Evolutionary conservation across 208 protist genomes (phyloP).

Genomic region (Acanthamoeba divionensis): DNA sequence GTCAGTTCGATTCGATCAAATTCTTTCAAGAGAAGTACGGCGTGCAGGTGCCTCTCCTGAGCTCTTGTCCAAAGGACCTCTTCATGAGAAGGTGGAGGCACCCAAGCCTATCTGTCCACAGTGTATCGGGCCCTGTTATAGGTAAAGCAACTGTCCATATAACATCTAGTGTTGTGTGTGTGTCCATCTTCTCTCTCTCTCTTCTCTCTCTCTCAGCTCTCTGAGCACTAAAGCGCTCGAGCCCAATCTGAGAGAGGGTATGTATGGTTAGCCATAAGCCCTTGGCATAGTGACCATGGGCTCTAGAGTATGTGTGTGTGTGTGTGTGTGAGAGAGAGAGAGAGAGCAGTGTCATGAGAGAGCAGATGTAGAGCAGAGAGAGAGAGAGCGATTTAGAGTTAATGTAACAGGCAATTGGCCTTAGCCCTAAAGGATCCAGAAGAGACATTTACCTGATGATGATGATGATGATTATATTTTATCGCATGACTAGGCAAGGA

Average conservation of each 20-base stretch:
- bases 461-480: too few species aligned
- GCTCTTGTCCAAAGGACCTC: not conserved
- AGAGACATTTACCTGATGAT: too few species aligned
- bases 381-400: too few species aligned
- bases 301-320: too few species aligned
- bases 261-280: not conserved
- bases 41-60: not conserved
- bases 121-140: not conserved
- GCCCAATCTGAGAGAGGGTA: not conserved
- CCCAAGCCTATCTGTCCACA: slow-evolving; percentile 51
- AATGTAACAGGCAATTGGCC: too few species aligned
- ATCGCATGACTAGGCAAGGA: not conserved
- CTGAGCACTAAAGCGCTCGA: not conserved
- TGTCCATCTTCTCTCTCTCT: not conserved
- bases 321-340: too few species aligned
- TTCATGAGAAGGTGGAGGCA: slow-evolving; percentile 51
- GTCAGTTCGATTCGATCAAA: slow-evolving; percentile 13
- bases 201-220: not conserved
- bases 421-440: too few species aligned
- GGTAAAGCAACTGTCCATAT: not conserved
- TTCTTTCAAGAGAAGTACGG: slow-evolving; percentile 5
- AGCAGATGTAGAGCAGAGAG: too few species aligned
- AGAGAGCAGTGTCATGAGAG: too few species aligned
- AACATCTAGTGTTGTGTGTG: not conserved
- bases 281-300: not conserved